A percentile compares a stretch with the other conserved stretches of the same genome.
Conservation (phyloP, 495 filamentous ascomycete species). For the Annulohypoxylon stygium region DNA sequence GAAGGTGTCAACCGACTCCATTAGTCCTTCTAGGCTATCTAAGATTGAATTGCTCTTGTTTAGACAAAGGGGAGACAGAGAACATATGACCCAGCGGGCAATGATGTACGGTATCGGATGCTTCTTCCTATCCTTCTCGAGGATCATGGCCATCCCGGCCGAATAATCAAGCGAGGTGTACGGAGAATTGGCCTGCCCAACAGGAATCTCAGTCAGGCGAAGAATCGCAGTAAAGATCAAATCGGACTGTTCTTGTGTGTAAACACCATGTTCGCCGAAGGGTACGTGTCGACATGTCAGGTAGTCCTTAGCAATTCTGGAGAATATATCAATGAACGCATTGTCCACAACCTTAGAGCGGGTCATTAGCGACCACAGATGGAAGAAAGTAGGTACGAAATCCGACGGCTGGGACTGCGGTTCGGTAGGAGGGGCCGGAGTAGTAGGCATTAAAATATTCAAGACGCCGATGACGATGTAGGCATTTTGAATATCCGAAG, state of each 20-base stretch:
- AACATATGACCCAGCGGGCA: constrained; percentile 95
- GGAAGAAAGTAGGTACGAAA: constrained; percentile 91
- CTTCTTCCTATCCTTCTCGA: constrained; percentile 93
- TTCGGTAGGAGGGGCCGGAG: constrained; percentile 77
- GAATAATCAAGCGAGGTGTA: constrained; percentile 89
- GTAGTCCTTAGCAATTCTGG: constrained; percentile 85
- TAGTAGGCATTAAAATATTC: constrained; percentile 88
- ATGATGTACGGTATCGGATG: constrained; percentile 92
- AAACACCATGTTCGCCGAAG: constrained; percentile 90
- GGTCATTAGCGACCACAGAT: constrained; percentile 93
- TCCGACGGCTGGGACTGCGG: constrained; percentile 81
- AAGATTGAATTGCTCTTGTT: constrained; percentile 83
- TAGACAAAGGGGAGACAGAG: constrained; percentile 86
- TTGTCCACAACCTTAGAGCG: constrained; percentile 90
- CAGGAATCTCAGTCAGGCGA: constrained; percentile 92
- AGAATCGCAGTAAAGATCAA: constrained; percentile 93
- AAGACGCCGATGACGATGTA: constrained; percentile 88
- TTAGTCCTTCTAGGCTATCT: constrained; percentile 88
- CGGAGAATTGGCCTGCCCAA: constrained; percentile 93
- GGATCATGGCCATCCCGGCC: constrained; percentile 82
- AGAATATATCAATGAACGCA: constrained; percentile 89
- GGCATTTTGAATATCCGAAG: constrained; percentile 87
- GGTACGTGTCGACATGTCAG: constrained; percentile 78
- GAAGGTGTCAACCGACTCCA: constrained; percentile 97
- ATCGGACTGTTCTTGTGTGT: constrained; percentile 90